A percentile compares a stretch with the other conserved stretches of the same genome.
phyloP scores from a whole-genome alignment of 108 stramenopile species.

The Aurantiochytrium sp. region DNA sequence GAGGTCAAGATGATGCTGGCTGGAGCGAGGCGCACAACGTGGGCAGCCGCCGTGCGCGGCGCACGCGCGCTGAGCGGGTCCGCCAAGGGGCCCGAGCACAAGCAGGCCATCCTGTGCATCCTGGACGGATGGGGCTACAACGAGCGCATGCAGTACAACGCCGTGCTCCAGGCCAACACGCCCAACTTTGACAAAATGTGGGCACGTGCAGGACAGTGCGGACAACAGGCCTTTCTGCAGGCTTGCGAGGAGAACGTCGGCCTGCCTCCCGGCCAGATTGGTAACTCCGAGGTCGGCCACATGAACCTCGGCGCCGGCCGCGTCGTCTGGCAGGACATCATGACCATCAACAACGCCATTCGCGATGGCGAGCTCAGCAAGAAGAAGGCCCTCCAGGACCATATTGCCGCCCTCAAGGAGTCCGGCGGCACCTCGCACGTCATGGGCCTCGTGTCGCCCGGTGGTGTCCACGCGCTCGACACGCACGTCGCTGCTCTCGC shows the following conservation, averaged over 20 bases:
- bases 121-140: slow-evolving; percentile 17
- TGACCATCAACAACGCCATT: slow-evolving; percentile 13
- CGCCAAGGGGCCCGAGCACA: neutral
- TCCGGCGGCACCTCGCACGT: slow-evolving; percentile 8
- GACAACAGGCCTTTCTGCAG: slow-evolving; percentile 8
- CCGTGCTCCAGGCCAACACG: neutral
- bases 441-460: slow-evolving; percentile 13
- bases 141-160: neutral
- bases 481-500: neutral
- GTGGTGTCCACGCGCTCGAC: neutral
- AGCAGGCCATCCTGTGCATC: neutral
- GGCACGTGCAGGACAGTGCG: neutral
- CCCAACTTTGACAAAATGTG: slow-evolving; percentile 20
- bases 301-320: slow-evolving; percentile 16
- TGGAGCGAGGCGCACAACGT: too few species aligned
- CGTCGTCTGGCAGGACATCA: slow-evolving; percentile 15
- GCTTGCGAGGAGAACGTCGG: slow-evolving; percentile 14
- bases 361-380: neutral
- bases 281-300: slow-evolving; percentile 7
- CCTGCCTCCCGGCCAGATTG: neutral
- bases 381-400: neutral
- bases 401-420: neutral
- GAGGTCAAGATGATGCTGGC: too few species aligned
- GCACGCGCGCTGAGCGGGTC: neutral
- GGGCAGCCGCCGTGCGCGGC: too few species aligned